A percentile compares a stretch with the other conserved stretches of the same genome.
phyloP scores from a whole-genome alignment of 768 basidiomycete genomes.

The Dioszegia hungarica region DNA sequence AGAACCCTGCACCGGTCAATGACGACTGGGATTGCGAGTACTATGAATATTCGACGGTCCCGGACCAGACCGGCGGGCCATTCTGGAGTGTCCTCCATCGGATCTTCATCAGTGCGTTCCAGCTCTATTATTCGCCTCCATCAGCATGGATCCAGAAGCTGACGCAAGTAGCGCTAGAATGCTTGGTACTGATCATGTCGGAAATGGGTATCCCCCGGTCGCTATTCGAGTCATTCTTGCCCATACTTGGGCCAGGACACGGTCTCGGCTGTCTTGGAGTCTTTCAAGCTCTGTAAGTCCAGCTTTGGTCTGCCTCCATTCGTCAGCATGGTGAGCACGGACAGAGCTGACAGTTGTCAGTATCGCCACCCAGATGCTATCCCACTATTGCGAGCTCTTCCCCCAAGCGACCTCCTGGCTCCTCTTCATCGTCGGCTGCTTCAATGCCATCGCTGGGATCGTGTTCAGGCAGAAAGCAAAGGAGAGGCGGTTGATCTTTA shows the following conservation, averaged over 20 bases:
- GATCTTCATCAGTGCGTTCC: slow-evolving; percentile 63
- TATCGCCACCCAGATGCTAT: slow-evolving; percentile 58
- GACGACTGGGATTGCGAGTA: slow-evolving; percentile 64
- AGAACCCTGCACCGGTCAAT: slow-evolving; percentile 9
- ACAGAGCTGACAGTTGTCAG: slow-evolving; percentile 12
- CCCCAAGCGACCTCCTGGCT: slow-evolving; percentile 87
- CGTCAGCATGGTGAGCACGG: too few relatives aligned
- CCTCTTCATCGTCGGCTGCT: slow-evolving; percentile 82
- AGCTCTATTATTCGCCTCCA: not conserved
- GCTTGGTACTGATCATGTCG: slow-evolving; percentile 71
- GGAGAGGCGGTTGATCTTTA: slow-evolving; percentile 49
- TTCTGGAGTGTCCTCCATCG: slow-evolving; percentile 90
- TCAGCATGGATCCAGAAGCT: not conserved
- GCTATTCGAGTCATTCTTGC: slow-evolving; percentile 72
- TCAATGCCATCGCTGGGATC: slow-evolving; percentile 63
- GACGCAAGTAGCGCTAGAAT: slow-evolving; percentile 58
- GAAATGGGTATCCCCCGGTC: slow-evolving; percentile 73
- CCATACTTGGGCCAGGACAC: slow-evolving; percentile 75
- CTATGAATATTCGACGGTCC: slow-evolving; percentile 67
- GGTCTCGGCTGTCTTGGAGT: slow-evolving; percentile 82
- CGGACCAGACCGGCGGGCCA: slow-evolving; percentile 80
- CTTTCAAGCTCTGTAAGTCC: slow-evolving; percentile 73
- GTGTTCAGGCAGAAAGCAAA: slow-evolving; percentile 38
- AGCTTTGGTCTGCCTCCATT: too few relatives aligned
- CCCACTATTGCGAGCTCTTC: slow-evolving; percentile 72